Percentiles rank a stretch among this genome's conserved stretches.
phyloP scores from a whole-genome alignment of 1,284 basidiomycete genomes.

The Fomitopsis palustris region DNA sequence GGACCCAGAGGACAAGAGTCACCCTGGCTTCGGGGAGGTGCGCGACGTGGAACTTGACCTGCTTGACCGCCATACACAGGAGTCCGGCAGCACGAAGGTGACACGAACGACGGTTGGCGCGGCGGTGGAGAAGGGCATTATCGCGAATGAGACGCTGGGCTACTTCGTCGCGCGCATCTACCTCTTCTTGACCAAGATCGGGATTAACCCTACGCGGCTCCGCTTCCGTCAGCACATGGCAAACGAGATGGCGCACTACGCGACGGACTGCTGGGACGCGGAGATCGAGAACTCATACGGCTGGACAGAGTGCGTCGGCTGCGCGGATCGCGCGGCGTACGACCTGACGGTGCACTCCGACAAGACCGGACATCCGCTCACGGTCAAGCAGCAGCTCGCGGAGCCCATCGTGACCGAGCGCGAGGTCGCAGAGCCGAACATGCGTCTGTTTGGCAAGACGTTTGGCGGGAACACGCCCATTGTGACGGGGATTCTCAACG shows the following conservation, averaged over 20 bases:
- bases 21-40: slow-evolving; percentile 82
- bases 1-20: slow-evolving; percentile 91
- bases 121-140: slow-evolving; percentile 82
- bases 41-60: slow-evolving; percentile 75
- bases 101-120: slow-evolving; percentile 80
- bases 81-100: slow-evolving; percentile 69
- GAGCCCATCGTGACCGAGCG: slow-evolving; percentile 76
- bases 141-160: slow-evolving; percentile 96
- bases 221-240: slow-evolving; percentile 97
- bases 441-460: slow-evolving; percentile 87
- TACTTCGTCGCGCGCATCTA: slow-evolving; percentile 96
- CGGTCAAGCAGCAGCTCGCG: slow-evolving; percentile 83
- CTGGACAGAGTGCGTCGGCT: slow-evolving; percentile 99
- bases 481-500: slow-evolving; percentile 70
- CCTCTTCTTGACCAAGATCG: slow-evolving; percentile 90
- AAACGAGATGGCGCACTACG: slow-evolving; percentile 99
- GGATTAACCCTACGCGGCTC: slow-evolving; percentile 82
- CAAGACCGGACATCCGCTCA: slow-evolving; percentile 69
- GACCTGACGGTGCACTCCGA: slow-evolving; percentile 63
- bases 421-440: slow-evolving; percentile 78
- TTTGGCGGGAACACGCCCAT: slow-evolving; percentile 83
- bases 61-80: slow-evolving; percentile 83
- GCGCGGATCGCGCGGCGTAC: slow-evolving; percentile 97
- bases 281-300: slow-evolving; percentile 95
- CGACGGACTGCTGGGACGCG: slow-evolving; percentile 98